Percentiles rank a stretch among this genome's conserved stretches.
These are phyloP conservation scores for Acacia crassicarpa DNA, from an alignment of 306 rosid genomes.

Conservation along the genomic window DNA sequence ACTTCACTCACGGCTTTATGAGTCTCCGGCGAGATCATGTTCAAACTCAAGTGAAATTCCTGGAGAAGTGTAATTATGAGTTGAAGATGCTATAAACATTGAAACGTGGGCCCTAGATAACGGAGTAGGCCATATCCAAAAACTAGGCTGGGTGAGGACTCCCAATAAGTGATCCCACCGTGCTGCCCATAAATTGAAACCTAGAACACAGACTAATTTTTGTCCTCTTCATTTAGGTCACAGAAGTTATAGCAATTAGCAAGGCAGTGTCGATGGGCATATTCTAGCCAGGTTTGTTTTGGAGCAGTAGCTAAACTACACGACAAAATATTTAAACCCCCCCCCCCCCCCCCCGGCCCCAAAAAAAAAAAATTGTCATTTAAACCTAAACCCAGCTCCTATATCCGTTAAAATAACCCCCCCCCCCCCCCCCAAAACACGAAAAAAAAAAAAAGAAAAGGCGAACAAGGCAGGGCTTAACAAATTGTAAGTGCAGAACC, in stretches of 20 bases:
- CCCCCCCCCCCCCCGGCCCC: not conserved
- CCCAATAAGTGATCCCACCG: not conserved
- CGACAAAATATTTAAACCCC: not conserved
- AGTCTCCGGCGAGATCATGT: conserved; percentile 98
- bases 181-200: not conserved
- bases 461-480: not conserved
- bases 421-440: not conserved
- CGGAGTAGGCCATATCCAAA: conserved; percentile 3
- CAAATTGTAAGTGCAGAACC: conserved; percentile 5
- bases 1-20: conserved; percentile 92
- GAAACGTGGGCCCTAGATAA: not conserved
- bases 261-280: not conserved
- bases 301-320: too few species aligned
- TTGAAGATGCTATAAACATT: not conserved
- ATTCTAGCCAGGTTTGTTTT: too few species aligned
- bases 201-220: not conserved
- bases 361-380: not conserved
- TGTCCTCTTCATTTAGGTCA: not conserved
- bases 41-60: conserved; percentile 91
- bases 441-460: too few species aligned
- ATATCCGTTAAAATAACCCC: not conserved
- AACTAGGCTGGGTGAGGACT: conserved; percentile 8
- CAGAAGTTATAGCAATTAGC: not conserved
- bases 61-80: conserved; percentile 32
- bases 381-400: conserved; percentile 6